Evolutionary conservation across 2,329 filamentous ascomycete species (phyloP), one percentile per base, ranked within the genome.

Genomic region (Penicillium concentricum): DNA sequence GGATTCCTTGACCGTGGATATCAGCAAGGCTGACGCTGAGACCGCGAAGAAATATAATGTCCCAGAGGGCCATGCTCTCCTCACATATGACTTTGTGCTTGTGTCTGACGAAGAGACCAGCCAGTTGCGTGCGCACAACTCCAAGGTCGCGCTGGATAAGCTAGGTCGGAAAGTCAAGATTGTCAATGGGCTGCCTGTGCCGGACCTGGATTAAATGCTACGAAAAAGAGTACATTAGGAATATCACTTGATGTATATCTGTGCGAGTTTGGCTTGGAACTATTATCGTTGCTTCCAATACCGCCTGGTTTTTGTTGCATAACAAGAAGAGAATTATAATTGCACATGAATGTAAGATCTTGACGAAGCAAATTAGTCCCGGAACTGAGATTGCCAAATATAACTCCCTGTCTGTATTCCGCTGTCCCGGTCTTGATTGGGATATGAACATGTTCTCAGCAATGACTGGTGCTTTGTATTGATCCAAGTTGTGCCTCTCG

Each of bases 51-150:
- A 84, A 66, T 89, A 92, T 69, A 81, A 78, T 16, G 84, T 91
- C 6, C 72, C 82, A 32, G 84, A 87, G 63, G 88, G 84, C 9
- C 82, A 79, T 22, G 84, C 84, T 71, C 66, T 91, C 60, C 72
- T 92, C 46, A 83, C 78, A 51, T 88, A 91, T 64, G 87, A 93
- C 64, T 95, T 95, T 72, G 87, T 94, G 35, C 79, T 95, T 9
- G 87, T 91, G 1, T 85, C 85, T 0, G 82, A 91, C 59, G 77
- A 86, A 59, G 88, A 94, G 73, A 87, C 89, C 30, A 81, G 79
- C 60, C 76, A 81, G 59, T 70, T 94, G 71, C 81, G 88, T 52
- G 85, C 90, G 66, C 76, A 84, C 69, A 83, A 87, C 66, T 88
- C 89, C 1, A 78, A 82, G 63, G 81, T 87, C 63, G 90, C 89